Evolutionary conservation across 371 early-diverging fungal species (phyloP).

Genomic region (Circinella umbellata): DNA sequence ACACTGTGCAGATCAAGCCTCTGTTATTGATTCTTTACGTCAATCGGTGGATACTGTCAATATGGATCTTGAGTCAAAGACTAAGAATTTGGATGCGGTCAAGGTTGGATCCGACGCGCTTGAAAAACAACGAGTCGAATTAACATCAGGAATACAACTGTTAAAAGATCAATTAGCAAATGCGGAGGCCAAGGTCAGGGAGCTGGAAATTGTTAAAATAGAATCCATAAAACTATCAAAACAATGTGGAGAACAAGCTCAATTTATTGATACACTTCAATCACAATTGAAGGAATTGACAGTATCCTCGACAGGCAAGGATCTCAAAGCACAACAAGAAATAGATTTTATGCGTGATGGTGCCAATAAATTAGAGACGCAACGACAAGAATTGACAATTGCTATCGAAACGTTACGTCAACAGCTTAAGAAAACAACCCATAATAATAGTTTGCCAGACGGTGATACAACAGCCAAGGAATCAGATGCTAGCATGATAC

Average conservation of each 20-base stretch:
- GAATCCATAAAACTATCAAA: background rate
- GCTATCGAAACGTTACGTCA: slow-evolving; percentile 5
- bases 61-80: background rate
- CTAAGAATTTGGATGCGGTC: slow-evolving; percentile 3
- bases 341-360: background rate
- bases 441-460: background rate
- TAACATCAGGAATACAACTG: background rate
- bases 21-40: background rate
- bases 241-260: slow-evolving; percentile 6
- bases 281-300: background rate
- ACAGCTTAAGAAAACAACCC: background rate
- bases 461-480: background rate
- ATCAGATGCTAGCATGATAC: background rate
- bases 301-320: background rate
- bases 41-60: slow-evolving; percentile 5
- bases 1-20: background rate
- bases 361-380: background rate
- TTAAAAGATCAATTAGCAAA: background rate
- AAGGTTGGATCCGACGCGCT: slow-evolving; percentile 5
- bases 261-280: background rate
- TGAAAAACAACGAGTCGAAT: background rate
- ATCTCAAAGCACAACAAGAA: background rate
- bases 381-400: background rate
- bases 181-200: background rate
- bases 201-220: background rate